A percentile compares a stretch with the other conserved stretches of the same genome.
These are phyloP conservation scores for Penicillium psychrosexuale DNA, from an alignment of 2,329 filamentous ascomycete species.

Conservation along the genomic window DNA sequence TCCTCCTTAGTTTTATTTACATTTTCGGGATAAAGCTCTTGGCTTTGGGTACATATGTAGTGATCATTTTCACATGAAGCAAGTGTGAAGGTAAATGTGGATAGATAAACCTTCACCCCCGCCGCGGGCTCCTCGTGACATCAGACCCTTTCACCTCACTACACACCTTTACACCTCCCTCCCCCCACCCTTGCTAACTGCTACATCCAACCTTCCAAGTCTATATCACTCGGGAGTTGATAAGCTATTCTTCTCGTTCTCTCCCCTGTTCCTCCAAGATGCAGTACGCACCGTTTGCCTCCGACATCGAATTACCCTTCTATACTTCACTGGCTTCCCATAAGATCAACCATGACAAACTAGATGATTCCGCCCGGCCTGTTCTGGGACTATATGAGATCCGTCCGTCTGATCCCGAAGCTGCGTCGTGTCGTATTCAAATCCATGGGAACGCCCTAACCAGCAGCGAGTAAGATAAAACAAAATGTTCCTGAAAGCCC, in stretches of 20 bases:
- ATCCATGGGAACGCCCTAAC: constrained; percentile 83
- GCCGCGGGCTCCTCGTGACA: neutral
- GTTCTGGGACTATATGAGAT: constrained; percentile 88
- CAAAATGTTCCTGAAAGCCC: neutral
- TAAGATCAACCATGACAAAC: constrained; percentile 96
- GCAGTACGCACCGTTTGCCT: constrained; percentile 85
- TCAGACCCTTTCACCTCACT: neutral
- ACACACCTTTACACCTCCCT: neutral
- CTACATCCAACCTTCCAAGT: neutral
- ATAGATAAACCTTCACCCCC: neutral
- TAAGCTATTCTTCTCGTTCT: neutral
- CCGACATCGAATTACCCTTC: constrained; percentile 92
- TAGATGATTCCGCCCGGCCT: constrained; percentile 86
- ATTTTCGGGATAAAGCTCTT: no score
- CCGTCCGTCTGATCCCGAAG: constrained; percentile 65
- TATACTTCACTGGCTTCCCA: constrained; percentile 87
- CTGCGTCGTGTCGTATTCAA: constrained; percentile 82
- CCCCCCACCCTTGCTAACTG: neutral
- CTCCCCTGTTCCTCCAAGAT: constrained; percentile 37
- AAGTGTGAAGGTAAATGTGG: neutral
- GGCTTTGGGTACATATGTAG: no score
- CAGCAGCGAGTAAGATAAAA: constrained; percentile 67
- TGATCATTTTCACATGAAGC: no score
- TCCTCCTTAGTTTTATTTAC: no score
- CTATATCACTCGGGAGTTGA: neutral